These are phyloP conservation scores for Penicillium capsulatum DNA, from an alignment of 2,329 filamentous ascomycete genomes.

Conservation along the genomic window DNA sequence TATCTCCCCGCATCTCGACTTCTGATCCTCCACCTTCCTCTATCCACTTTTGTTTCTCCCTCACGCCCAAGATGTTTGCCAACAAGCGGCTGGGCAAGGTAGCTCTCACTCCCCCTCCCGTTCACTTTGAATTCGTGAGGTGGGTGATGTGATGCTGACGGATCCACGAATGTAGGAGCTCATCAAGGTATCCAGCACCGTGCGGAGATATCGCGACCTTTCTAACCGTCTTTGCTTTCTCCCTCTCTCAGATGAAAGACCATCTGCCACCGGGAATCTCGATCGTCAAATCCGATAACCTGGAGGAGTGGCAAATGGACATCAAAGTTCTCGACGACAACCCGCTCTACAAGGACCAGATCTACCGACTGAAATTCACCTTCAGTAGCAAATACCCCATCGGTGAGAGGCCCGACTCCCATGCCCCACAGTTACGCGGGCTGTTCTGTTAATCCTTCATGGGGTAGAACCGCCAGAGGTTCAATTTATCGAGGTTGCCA, in stretches of 20 bases:
- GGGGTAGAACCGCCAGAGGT: conserved; percentile 93
- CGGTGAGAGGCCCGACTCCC: conserved; percentile 51
- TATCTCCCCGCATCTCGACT: too few species aligned
- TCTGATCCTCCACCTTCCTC: too few species aligned
- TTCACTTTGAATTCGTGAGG: too few species aligned
- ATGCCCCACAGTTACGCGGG: too few species aligned
- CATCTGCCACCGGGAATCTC: conserved; percentile 65
- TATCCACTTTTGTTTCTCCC: too few species aligned
- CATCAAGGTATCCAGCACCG: conserved; percentile 45
- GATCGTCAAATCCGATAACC: conserved; percentile 74
- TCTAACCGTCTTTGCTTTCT: background rate
- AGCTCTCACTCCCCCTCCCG: conserved; percentile 1
- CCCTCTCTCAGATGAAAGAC: conserved; percentile 48
- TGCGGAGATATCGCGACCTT: background rate
- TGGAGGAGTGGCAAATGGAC: conserved; percentile 88
- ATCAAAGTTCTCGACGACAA: conserved; percentile 87
- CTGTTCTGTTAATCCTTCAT: too few species aligned
- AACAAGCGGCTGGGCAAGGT: conserved; percentile 48
- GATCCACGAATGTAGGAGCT: conserved; percentile 45
- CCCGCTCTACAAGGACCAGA: conserved; percentile 76
- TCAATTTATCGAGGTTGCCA: conserved; percentile 66
- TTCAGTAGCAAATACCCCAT: conserved; percentile 87
- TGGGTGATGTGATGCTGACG: too few species aligned
- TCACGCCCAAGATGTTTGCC: conserved; percentile 44
- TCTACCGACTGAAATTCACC: conserved; percentile 79